These are phyloP conservation scores for Talaromyces verruculosus DNA, from an alignment of 2,329 filamentous ascomycete species.

Conservation along the genomic window DNA sequence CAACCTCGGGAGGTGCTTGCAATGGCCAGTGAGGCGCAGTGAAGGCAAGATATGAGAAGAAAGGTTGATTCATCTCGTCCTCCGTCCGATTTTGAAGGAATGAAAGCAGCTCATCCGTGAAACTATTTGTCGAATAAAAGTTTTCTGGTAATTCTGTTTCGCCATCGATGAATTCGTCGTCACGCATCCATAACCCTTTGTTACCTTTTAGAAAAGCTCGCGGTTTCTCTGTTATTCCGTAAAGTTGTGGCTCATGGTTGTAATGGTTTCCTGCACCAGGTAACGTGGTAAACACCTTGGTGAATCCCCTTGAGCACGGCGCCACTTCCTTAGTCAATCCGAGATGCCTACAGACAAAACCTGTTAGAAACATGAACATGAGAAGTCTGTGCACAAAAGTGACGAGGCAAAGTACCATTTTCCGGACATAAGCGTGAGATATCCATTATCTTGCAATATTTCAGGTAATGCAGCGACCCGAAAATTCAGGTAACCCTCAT, in stretches of 20 bases:
- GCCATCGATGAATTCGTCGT: background rate
- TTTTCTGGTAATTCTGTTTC: background rate
- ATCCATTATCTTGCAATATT: slow-evolving; percentile 36
- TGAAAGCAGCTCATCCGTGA: background rate
- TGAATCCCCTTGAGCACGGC: slow-evolving; percentile 34
- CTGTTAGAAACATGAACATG: too few relatives aligned
- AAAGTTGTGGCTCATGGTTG: slow-evolving; percentile 20
- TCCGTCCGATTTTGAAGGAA: slow-evolving; percentile 36
- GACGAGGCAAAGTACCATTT: slow-evolving; percentile 29
- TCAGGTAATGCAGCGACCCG: slow-evolving; percentile 38
- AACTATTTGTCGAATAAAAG: slow-evolving; percentile 4
- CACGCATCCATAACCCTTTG: background rate
- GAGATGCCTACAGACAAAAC: slow-evolving; percentile 28
- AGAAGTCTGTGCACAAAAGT: too few relatives aligned
- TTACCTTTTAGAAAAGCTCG: background rate
- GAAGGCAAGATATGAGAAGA: slow-evolving; percentile 52
- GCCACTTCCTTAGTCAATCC: slow-evolving; percentile 31
- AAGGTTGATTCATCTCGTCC: slow-evolving; percentile 43
- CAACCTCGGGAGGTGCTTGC: slow-evolving; percentile 50
- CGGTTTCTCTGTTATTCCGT: background rate
- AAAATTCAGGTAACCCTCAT: slow-evolving; percentile 40
- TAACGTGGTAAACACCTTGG: slow-evolving; percentile 31
- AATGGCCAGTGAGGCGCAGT: slow-evolving; percentile 57
- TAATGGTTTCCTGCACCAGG: slow-evolving; percentile 39
- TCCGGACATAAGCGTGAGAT: slow-evolving; percentile 35